Evolutionary conservation across 495 filamentous ascomycete genomes (phyloP).

Genomic region (Rhypophila decipiens): DNA sequence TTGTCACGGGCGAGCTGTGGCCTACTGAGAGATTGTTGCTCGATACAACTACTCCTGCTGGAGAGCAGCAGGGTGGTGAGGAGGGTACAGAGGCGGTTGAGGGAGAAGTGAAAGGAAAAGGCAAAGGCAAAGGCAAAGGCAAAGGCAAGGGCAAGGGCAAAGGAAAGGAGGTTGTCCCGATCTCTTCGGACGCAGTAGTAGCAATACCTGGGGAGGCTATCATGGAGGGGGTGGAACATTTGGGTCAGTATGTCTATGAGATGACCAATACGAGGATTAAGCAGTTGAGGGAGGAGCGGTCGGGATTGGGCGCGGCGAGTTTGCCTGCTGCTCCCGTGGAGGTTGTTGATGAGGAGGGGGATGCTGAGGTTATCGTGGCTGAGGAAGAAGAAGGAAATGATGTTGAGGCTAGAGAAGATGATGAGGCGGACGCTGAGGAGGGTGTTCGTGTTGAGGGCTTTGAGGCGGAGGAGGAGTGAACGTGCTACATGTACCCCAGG

Average conservation of each 20-base stretch:
- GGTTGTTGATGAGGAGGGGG: slow-evolving; percentile 35
- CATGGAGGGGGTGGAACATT: slow-evolving; percentile 90
- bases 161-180: slow-evolving; percentile 5
- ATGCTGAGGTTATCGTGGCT: slow-evolving; percentile 33
- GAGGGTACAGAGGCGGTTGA: too few relatives aligned
- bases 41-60: too few relatives aligned
- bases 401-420: neutral
- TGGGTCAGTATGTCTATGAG: slow-evolving; percentile 95
- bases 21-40: slow-evolving; percentile 56
- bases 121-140: slow-evolving; percentile 53
- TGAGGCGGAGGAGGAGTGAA: slow-evolving; percentile 20
- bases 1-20: slow-evolving; percentile 82
- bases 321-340: slow-evolving; percentile 15
- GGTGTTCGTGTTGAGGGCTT: slow-evolving; percentile 19
- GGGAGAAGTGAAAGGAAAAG: too few relatives aligned
- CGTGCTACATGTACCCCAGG: too few relatives aligned
- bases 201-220: slow-evolving; percentile 43
- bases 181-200: neutral
- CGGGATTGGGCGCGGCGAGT: too few relatives aligned
- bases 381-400: slow-evolving; percentile 34
- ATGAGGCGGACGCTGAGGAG: slow-evolving; percentile 9
- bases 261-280: slow-evolving; percentile 83
- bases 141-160: too few relatives aligned
- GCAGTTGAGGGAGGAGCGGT: slow-evolving; percentile 39
- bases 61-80: too few relatives aligned